Evolutionary conservation across 495 filamentous ascomycete species (phyloP).

Genomic region (Penicillium egyptiacum): DNA sequence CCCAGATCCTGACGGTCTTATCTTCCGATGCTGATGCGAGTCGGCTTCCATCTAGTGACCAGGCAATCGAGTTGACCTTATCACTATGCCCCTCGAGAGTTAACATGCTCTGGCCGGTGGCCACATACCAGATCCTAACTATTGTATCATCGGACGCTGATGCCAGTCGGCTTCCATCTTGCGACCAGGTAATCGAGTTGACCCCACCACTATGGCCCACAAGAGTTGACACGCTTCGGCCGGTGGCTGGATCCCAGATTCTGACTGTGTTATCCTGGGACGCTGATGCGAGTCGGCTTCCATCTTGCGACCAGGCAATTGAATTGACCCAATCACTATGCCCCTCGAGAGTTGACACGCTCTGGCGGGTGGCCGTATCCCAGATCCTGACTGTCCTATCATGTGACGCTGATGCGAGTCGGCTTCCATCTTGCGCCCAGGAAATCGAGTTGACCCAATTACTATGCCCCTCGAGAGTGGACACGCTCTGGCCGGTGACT

Average conservation of each 20-base stretch:
- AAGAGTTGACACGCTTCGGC: neutral
- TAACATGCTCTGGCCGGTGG: neutral
- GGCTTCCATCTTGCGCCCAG: constrained; percentile 11
- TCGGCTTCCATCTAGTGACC: constrained; percentile 7
- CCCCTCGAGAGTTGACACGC: constrained; percentile 26
- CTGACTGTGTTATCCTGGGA: constrained; percentile 10
- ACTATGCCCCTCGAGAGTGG: constrained; percentile 16
- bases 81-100: neutral
- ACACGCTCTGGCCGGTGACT: neutral
- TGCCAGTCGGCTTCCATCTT: constrained; percentile 12
- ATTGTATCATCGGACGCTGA: constrained; percentile 12
- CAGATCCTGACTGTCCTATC: constrained; percentile 21
- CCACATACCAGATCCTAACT: constrained; percentile 15
- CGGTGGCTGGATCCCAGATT: constrained; percentile 8
- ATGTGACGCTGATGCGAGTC: constrained; percentile 9
- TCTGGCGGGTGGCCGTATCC: constrained; percentile 67
- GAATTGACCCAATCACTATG: constrained; percentile 13
- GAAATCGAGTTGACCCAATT: neutral
- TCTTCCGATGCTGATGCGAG: constrained; percentile 15
- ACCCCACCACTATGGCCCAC: constrained; percentile 5
- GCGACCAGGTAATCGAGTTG: neutral
- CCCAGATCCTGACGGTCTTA: constrained; percentile 33
- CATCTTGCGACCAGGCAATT: constrained; percentile 25
- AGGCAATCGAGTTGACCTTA: neutral
- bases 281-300: constrained; percentile 16